Evolutionary conservation across 331 rosid species (phyloP), one percentile per base, ranked within the genome.

Genomic region (Phaseolus coccineus): DNA sequence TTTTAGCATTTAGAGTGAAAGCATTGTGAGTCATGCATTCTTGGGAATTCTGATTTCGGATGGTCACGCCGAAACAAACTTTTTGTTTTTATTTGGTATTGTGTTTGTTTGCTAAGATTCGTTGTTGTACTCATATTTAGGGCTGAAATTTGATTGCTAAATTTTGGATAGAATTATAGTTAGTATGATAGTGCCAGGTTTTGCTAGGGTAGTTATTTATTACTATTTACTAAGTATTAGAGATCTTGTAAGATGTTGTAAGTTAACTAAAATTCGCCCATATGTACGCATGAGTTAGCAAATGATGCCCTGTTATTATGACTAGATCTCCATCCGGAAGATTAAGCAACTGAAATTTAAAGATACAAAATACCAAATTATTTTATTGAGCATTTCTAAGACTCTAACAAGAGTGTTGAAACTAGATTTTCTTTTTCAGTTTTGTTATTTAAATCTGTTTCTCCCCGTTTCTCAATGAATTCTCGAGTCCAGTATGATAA

Each of bases 401-500:
- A 35, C 68, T 69, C 80, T 80, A 8, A 31, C 12, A 4, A 4
- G 53, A 66, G 37, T 28, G 56, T 12, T 62, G 27, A 33, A 11
- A 4, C 59, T 31, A 30, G 67, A 30, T 35, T 37, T 65, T 68
- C 22, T 76, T 48, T 35, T 27, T 30, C 6, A 19, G 35, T 33
- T 27, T 79, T 28, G 40, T 57, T 44, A 76, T 69, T 27, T 65
- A 64, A 68, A 27, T 55, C 50, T 2, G 14, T 48, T 82, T 14
- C 73, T 57, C 12, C 67, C 39, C 14, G 27, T 48, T 33, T 55
- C 52, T 65, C 30, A 65, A 71, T 51, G 4, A 11, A 48, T 74
- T 71, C 37, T 67, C 12, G 77, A n/a, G 37, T 77, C 73, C 35
- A 14, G 55, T 69, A 25, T 69, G 61, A 62, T 80, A 50, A 61